Base-by-base conservation (phyloP, 768 basidiomycete species). In the Chlorophyllum brunneum region DNA sequence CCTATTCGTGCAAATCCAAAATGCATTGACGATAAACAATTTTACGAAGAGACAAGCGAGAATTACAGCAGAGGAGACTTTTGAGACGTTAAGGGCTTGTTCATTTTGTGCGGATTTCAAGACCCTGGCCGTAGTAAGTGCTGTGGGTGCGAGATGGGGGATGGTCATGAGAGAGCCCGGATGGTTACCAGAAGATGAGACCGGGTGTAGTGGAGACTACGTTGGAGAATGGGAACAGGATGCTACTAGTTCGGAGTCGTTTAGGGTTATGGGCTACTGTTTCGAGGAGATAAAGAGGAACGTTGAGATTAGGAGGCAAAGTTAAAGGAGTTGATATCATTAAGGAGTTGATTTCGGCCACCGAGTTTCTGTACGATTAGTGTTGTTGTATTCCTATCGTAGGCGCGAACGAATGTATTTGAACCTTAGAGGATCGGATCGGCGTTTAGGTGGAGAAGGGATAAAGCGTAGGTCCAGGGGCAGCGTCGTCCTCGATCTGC, bases 221-320 rank as follows among this genome's bases (percentile, higher is more conserved):
- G 54, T 56, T 31, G 59, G 59, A 16, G 57, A 54, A 31, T 60
- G 57, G 55, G 37, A 43, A 23, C 54, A 55, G 18, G 46, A 56
- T 42, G 53, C 56, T 2, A 42, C 39, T 3, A 50, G 49, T 22
- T 22, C 29, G 7, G 45, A 26, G 5, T 61, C 59, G 18, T 56
- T 51, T 41, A 48, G 52, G 15, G 42, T 50, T 33, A 43, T 60
- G 33, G 50, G 57, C 30, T 52, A 48, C 16, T 58, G 51, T 40
- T 60, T 60, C 24, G 30, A 51, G 6, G 40, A 45, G 37, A 36
- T 60, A 15, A 60, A 60, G 43, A 38, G 23, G 11, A 43, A 53
- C 39, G 29, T 40, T 38, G 20, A 23, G 18, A 37, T 23, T 13
- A 29, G 26, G 27, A n/a, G 37, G 18, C 7, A 27, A 37, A 15